Evolutionary conservation across 2,329 filamentous ascomycete genomes (phyloP), one percentile per base, ranked within the genome.

Genomic region (Beauveria australis): DNA sequence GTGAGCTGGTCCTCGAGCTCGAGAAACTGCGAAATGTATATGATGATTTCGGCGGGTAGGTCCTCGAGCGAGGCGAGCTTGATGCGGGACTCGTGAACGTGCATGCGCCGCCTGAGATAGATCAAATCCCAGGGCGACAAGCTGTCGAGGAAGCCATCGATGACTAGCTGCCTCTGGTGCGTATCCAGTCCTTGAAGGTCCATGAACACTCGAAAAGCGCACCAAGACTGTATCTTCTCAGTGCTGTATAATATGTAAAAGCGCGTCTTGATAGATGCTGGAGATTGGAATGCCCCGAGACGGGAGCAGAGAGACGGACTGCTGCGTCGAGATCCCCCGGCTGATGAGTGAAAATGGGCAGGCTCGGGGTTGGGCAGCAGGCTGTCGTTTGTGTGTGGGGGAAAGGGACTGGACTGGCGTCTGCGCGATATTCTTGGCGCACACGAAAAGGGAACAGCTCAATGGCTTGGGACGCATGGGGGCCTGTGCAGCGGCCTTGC

Each of bases 11-110:
- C 71, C 6, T 67, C 54, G 6, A 71, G 47, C 0, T 59, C 51
- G 16, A 73, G 64, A 16, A 67, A 57, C 0, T 59, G 57, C 14
- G 66, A 60, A 24, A 73, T 61, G 6, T 59, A 16, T 14, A 64
- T 67, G 14, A 73, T 41, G 10, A 73, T 52, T 53, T 73, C 72
- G 5, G 54, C 51, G 1, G 72, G 70, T 0, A 73, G 64, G 40
- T 70, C 64, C 2, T 64, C 61, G 1, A 73, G 59, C n/a, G 66
- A 59, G 3, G 70, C 59, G 2, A 71, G 60, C 5, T 51, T 52
- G 44, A 70, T 54, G 12, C 53, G 59, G 3, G 53, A 18, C 2
- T 48, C 53, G 28, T 61, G 61, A 1, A 53, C n/a, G 9, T 62
- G 62, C 12, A 70, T 37, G 30, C 55, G 63, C 28, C 61, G 44